A percentile compares a stretch with the other conserved stretches of the same genome.
phyloP scores from a whole-genome alignment of 495 filamentous ascomycete species.

The Podospora didyma region DNA sequence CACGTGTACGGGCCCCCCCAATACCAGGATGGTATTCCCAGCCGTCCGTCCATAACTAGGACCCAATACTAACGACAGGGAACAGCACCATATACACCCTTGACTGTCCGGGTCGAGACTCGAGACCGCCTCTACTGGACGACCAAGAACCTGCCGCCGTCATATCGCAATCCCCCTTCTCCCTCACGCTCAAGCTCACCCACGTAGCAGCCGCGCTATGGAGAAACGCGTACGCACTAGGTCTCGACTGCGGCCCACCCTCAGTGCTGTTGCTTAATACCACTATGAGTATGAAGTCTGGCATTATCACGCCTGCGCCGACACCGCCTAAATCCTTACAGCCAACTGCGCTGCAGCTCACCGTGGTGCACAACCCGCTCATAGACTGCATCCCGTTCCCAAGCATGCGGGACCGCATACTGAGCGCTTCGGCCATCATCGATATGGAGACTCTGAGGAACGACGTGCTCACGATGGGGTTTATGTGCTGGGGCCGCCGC shows the following conservation, averaged over 20 bases:
- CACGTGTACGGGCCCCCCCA: not conserved
- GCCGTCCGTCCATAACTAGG: too few relatives aligned
- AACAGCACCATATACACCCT: not conserved
- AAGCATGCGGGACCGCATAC: not conserved
- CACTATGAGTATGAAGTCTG: not conserved
- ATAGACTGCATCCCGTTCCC: not conserved
- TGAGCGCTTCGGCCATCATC: not conserved
- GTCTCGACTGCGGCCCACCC: not conserved
- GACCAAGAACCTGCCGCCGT: not conserved
- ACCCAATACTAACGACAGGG: not conserved
- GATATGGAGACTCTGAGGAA: not conserved
- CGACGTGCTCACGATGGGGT: not conserved
- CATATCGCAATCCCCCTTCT: not conserved
- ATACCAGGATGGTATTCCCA: too few relatives aligned
- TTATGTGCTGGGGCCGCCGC: not conserved
- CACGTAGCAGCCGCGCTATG: not conserved
- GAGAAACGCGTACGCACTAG: not conserved
- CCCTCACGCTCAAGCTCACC: not conserved
- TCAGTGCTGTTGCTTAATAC: not conserved
- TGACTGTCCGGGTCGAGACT: not conserved
- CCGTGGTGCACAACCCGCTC: not conserved
- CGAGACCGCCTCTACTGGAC: not conserved
- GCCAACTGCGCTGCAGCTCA: not conserved
- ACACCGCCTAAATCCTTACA: not conserved
- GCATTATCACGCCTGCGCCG: not conserved